Base-by-base conservation (phyloP, 2,329 filamentous ascomycete genomes). In the Teratosphaeria gauchensis region DNA sequence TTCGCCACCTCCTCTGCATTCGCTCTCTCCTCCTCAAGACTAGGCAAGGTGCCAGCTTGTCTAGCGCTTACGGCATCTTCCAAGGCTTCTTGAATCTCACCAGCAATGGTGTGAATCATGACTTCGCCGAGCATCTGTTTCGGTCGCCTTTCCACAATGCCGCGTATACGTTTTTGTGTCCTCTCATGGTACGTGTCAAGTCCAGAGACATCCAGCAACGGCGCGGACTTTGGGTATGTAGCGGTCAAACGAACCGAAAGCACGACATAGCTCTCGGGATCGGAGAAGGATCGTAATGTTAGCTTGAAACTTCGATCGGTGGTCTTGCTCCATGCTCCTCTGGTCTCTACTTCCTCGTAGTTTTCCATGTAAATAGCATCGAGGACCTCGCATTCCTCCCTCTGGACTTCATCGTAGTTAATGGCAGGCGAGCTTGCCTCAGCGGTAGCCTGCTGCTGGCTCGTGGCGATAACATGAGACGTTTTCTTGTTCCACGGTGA, bases 301-400 rank as follows among this genome's bases (percentile, higher is more conserved):
- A 97, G 85, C 65, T 89, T 89, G 72, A 97, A 95, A 0, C 84
- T 82, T 16, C 90, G 87, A 69, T 95, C 80, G 42, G 80, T 89
- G 3, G 87, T 85, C 83, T 90, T 88, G 80, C 95, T 91, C 92
- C 92, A 97, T 48, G 91, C 92, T 65, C 84, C 81, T 60, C 82
- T 82, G 55, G 83, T 82, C 48, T 87, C 83, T 67, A 90, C 83
- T 71, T 87, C 84, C 66, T 87, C 80, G 69, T 90, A 96, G 70
- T 96, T 92, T 60, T 95, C 90, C 65, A 86, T 87, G 70, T 94
- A 97, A 55, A 97, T 95, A 51, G 92, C 89, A 68, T 88, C 82
- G 60, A 97, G 80, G 52, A 86, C 92, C 71, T 94, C 83, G 59
- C 95, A 80, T 76, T 97, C 94, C 71, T 96, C 89, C 68, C 88